Evolutionary conservation across 192 early-diverging fungal species (phyloP), one percentile per base, ranked within the genome.

Genomic region (Backusella tuberculispora): DNA sequence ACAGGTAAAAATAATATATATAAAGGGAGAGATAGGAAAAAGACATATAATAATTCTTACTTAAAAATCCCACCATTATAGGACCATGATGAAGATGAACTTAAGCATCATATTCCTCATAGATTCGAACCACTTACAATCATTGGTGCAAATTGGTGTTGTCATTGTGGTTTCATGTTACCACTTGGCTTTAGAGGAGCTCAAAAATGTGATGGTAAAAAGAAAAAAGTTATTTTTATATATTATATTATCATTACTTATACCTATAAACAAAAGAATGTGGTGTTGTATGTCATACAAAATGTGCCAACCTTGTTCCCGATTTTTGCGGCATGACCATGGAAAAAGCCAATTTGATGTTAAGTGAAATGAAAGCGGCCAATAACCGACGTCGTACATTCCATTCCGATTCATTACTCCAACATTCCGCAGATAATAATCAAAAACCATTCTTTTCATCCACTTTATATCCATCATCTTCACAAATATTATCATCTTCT

Each of bases 81-180:
- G 78, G 88, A 90, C 63, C 80, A 85, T 46, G 91, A 93, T 43
- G 85, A 87, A 12, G 88, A 87, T 21, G 88, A 91, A n/a, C 81
- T 96, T 24, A 89, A 93, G 13, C 98, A 99, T 80, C 89, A 91
- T 43, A 98, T 99, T 77, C 98, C 96, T 12, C 98, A 99, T 87
- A 92, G 98, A 34, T 98, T 96, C 80, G 94, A 96, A 75, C 83
- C 85, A 24, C 82, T 92, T 12, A 90, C 91, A 43, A 95, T 92
- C 69, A 86, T 96, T 70, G 90, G 89, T n/a, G 92, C 94, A 37
- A 90, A 92, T 81, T 99, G 98, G 98, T 99, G 98, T 82, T 95
- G 91, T 76, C 98, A 99, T 83, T 99, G 98, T 83, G 98, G 98
- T 26, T 94, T 88, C 56, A 94, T 99, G 92, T 87, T 99, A 38